Conservation (phyloP, 495 filamentous ascomycete species). For the Aspergillus leporis region DNA sequence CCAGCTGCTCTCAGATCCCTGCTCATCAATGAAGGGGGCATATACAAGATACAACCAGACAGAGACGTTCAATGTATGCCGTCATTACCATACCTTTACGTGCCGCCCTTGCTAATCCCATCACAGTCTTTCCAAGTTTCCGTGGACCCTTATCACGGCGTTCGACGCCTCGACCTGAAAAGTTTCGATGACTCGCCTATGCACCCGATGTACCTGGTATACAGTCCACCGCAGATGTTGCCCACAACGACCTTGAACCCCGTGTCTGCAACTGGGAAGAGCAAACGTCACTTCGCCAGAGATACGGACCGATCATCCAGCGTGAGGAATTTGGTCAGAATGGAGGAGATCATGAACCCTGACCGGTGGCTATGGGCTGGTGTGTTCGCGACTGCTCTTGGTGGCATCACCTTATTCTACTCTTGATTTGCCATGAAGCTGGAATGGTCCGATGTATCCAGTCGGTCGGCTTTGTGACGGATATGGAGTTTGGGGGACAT, state of each 20-base stretch:
- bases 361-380: slow-evolving; percentile 72
- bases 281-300: slow-evolving; percentile 23
- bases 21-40: slow-evolving; percentile 47
- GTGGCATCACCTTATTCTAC: slow-evolving; percentile 43
- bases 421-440: slow-evolving; percentile 22
- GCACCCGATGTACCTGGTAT: slow-evolving; percentile 73
- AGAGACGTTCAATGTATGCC: slow-evolving; percentile 62
- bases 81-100: not conserved
- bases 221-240: slow-evolving; percentile 71
- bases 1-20: slow-evolving; percentile 70
- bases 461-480: not conserved
- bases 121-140: slow-evolving; percentile 61
- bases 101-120: slow-evolving; percentile 18
- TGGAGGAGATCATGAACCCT: slow-evolving; percentile 51
- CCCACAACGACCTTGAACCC: slow-evolving; percentile 71
- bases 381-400: slow-evolving; percentile 63
- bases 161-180: slow-evolving; percentile 66
- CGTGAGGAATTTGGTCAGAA: slow-evolving; percentile 41
- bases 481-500: slow-evolving; percentile 5
- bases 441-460: not conserved
- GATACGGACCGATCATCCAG: slow-evolving; percentile 39
- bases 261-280: slow-evolving; percentile 38
- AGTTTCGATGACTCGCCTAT: slow-evolving; percentile 65
- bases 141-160: slow-evolving; percentile 61
- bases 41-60: slow-evolving; percentile 72